Evolutionary conservation across 2,329 filamentous ascomycete genomes (phyloP), one percentile per base, ranked within the genome.

Genomic region (Sclerotinia sclerotiorum): DNA sequence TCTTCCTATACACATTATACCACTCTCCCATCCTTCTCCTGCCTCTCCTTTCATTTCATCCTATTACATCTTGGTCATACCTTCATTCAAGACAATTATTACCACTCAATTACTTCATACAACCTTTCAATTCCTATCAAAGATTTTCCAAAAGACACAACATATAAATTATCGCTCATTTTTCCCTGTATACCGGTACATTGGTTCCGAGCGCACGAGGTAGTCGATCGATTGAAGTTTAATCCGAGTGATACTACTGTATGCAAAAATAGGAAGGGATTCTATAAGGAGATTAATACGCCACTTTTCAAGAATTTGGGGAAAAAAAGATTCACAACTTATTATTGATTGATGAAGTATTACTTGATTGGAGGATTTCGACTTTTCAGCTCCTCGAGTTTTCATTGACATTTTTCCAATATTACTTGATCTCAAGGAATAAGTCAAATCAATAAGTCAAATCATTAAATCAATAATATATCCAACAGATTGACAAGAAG

Each of bases 171-270:
- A 55, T 68, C 65, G 39, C 49, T 13, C 29, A 29, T 17, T 56
- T 55, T 54, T 13, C 24, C 49, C 27, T 61, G 35, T 48, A 63
- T 67, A 67, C 65, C 65, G 57, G 65, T 68, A 32, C 65, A 54
- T 49, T 63, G 65, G 65, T 63, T 68, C 65, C 65, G 65, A 68
- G 29, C 57, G 48, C 65, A 68, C 57, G 65, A 68, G 57, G 57
- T 48, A 17, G 48, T 48, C 49, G 57, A 68, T 63, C 65, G 35
- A 63, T 63, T 67, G 55, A 48, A 67, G 46, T 68, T 68, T 63
- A 55, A 54, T 68, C 21, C 6, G 11, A 62, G 65, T 48, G 5
- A 67, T 27, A 61, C 24, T 35, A 29, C 27, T 17, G 27, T 49
- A 24, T 7, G 2, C 13, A 51, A 17, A 35, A 35, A 5, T 13